phyloP scores from a whole-genome alignment of 2,329 filamentous ascomycete genomes.

The Pochonia chlamydosporia region DNA sequence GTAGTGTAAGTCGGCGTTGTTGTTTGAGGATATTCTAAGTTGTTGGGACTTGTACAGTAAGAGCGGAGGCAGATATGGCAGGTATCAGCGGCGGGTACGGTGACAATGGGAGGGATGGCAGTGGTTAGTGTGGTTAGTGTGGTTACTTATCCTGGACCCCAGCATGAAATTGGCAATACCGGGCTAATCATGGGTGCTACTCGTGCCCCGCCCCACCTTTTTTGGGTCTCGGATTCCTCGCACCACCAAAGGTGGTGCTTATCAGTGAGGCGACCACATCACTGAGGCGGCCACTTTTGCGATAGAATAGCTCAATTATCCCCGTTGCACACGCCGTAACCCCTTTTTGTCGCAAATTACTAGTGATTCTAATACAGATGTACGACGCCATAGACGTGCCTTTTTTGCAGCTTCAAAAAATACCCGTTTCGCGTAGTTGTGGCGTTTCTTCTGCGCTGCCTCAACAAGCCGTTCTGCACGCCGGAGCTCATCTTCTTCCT shows the following conservation, averaged over 20 bases:
- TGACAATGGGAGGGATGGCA: too few species aligned
- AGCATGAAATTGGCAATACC: too few species aligned
- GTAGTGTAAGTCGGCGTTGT: too few species aligned
- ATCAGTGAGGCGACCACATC: neutral
- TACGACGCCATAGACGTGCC: neutral
- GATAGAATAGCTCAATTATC: conserved; percentile 2
- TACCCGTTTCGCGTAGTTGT: neutral
- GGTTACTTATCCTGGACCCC: too few species aligned
- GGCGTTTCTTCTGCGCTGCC: conserved; percentile 1
- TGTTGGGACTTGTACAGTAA: too few species aligned
- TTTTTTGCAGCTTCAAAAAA: conserved; percentile 5
- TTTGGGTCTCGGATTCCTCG: too few species aligned
- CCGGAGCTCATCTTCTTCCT: neutral
- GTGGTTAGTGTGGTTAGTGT: too few species aligned
- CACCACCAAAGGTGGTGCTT: conserved; percentile 5
- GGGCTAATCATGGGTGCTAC: too few species aligned
- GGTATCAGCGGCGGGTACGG: too few species aligned
- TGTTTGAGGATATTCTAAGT: too few species aligned
- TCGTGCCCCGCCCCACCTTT: conserved; percentile 6
- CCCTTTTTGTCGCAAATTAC: conserved; percentile 1
- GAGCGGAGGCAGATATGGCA: too few species aligned
- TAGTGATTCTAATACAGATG: neutral
- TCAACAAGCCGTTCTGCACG: neutral
- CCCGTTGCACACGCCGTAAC: neutral
- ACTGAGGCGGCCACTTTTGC: conserved; percentile 2